Conservation (phyloP, 352 stramenopile genomes). For the Phytopythium ostracodes region DNA sequence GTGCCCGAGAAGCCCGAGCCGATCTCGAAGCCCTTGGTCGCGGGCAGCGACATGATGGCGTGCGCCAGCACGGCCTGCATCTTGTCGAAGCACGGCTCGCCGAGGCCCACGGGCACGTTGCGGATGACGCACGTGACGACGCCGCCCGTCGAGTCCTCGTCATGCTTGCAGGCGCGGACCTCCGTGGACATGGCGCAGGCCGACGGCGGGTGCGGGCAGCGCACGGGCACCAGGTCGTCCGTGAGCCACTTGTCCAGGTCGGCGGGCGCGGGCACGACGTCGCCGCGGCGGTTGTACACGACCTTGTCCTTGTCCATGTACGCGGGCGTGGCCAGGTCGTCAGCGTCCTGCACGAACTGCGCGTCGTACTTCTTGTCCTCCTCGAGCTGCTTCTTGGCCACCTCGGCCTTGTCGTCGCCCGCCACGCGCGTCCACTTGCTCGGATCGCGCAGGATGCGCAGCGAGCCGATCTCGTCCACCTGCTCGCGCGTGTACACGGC, state of each 20-base stretch:
- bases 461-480: constrained; percentile 74
- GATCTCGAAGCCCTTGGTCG: constrained; percentile 99
- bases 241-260: constrained; percentile 67
- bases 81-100: constrained; percentile 99
- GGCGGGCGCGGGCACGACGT: constrained; percentile 42
- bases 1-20: constrained; percentile 94
- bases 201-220: constrained; percentile 92
- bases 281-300: constrained; percentile 84
- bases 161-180: constrained; percentile 91
- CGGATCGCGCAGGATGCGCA: constrained; percentile 77
- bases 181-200: constrained; percentile 94
- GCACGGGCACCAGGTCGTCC: constrained; percentile 88
- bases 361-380: constrained; percentile 70
- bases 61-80: constrained; percentile 98
- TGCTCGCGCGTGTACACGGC: constrained; percentile 75
- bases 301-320: constrained; percentile 94
- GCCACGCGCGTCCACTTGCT: constrained; percentile 49
- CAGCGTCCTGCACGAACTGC: constrained; percentile 53
- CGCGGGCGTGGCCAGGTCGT: constrained; percentile 64
- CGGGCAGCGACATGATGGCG: constrained; percentile 98
- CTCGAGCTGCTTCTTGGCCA: constrained; percentile 44
- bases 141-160: constrained; percentile 90
- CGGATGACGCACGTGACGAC: constrained; percentile 96
- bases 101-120: constrained; percentile 95
- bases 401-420: constrained; percentile 17